phyloP scores from a whole-genome alignment of 2,329 filamentous ascomycete genomes.

The Ophiocordyceps unilateralis region DNA sequence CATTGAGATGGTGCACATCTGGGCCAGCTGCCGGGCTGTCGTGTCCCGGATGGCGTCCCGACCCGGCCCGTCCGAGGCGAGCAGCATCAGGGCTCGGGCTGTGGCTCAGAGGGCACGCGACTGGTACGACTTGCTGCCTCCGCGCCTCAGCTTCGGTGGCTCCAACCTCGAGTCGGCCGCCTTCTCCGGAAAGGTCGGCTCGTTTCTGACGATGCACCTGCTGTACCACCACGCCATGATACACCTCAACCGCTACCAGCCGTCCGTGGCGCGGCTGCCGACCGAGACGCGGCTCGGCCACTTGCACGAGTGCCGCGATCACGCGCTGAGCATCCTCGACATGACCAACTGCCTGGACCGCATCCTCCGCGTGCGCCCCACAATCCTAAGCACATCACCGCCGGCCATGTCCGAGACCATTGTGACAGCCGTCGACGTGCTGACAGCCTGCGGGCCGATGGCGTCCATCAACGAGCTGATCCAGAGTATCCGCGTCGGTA shows the following conservation, averaged over 20 bases:
- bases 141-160: conserved; percentile 32
- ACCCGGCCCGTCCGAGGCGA: conserved; percentile 9
- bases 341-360: conserved; percentile 24
- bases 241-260: conserved; percentile 45
- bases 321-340: conserved; percentile 34
- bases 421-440: conserved; percentile 46
- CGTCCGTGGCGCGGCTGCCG: conserved; percentile 19
- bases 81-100: conserved; percentile 22
- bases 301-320: conserved; percentile 28
- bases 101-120: conserved; percentile 32
- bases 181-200: conserved; percentile 33
- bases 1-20: conserved; percentile 45
- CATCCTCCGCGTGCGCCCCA: conserved; percentile 14
- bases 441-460: conserved; percentile 41
- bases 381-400: conserved; percentile 26
- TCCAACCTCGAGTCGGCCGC: conserved; percentile 40
- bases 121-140: conserved; percentile 42
- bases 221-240: conserved; percentile 48
- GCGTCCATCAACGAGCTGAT: conserved; percentile 32
- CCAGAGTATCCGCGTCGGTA: conserved; percentile 32
- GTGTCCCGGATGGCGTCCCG: conserved; percentile 26
- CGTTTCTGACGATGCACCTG: conserved; percentile 47
- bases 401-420: conserved; percentile 47
- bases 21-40: conserved; percentile 44
- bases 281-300: conserved; percentile 24